Evolutionary conservation across 2,329 filamentous ascomycete species (phyloP).

Genomic region (Fusarium nematophilum): DNA sequence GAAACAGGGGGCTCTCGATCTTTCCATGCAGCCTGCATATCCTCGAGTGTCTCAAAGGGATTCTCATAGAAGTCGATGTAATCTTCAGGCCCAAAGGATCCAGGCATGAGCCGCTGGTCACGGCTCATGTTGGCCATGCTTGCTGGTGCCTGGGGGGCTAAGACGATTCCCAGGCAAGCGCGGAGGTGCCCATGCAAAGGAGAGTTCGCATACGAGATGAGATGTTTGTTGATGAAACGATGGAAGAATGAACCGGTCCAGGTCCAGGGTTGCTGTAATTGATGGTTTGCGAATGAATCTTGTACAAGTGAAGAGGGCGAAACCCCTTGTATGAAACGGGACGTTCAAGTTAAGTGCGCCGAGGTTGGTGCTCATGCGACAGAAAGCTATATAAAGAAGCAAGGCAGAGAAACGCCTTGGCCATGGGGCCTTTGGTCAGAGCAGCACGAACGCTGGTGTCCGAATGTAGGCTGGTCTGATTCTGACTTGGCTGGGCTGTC

Average conservation of each 20-base stretch:
- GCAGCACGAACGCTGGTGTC: constrained; percentile 5
- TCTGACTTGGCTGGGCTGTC: constrained; percentile 1
- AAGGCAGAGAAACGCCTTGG: background rate
- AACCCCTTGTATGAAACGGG: background rate
- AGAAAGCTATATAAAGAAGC: constrained; percentile 20
- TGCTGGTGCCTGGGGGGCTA: background rate
- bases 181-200: constrained; percentile 2
- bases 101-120: constrained; percentile 42
- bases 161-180: background rate
- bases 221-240: too few species aligned
- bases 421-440: constrained; percentile 8
- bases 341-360: too few species aligned
- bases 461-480: constrained; percentile 6
- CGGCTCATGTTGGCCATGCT: constrained; percentile 23
- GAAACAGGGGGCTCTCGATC: constrained; percentile 29
- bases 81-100: constrained; percentile 46
- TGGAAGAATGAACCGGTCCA: background rate
- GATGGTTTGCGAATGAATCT: background rate
- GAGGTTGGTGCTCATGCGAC: constrained; percentile 16
- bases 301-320: background rate
- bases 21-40: constrained; percentile 39
- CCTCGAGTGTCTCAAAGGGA: constrained; percentile 41
- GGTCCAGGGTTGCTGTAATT: background rate
- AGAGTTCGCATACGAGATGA: background rate
- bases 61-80: constrained; percentile 46